phyloP scores from a whole-genome alignment of 768 basidiomycete genomes.

The Royoungia palumana region DNA sequence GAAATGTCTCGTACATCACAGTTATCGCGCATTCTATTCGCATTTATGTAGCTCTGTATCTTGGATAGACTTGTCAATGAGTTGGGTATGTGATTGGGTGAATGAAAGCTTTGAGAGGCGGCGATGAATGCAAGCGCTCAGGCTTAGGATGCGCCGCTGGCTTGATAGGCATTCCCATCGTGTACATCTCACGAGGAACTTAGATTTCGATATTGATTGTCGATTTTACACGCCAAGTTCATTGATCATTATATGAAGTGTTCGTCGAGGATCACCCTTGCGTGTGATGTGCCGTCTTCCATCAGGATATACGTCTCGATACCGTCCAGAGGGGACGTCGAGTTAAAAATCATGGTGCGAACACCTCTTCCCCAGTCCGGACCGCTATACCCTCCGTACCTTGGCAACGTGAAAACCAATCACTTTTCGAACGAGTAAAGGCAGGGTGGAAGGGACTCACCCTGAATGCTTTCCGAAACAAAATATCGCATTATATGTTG shows the following conservation, averaged over 20 bases:
- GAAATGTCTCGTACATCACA: not conserved
- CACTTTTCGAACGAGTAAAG: not conserved
- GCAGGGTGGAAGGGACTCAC: slow-evolving; percentile 31
- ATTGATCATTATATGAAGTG: slow-evolving; percentile 27
- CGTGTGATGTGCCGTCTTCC: slow-evolving; percentile 56
- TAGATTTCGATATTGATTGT: too few relatives aligned
- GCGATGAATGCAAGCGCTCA: not conserved
- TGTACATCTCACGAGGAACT: slow-evolving; percentile 4
- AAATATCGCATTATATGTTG: slow-evolving; percentile 58
- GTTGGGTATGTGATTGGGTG: not conserved
- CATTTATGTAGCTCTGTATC: not conserved
- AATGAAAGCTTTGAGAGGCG: not conserved
- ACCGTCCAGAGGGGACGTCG: slow-evolving; percentile 41
- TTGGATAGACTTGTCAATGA: not conserved
- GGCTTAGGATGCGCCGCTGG: slow-evolving; percentile 7
- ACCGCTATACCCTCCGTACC: slow-evolving; percentile 60
- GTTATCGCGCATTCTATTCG: too few relatives aligned
- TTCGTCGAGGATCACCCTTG: slow-evolving; percentile 48
- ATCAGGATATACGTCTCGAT: slow-evolving; percentile 65
- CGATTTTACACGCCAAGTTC: not conserved
- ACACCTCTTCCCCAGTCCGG: slow-evolving; percentile 62
- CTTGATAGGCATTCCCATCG: slow-evolving; percentile 3
- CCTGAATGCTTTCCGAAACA: slow-evolving; percentile 79
- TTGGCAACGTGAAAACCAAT: slow-evolving; percentile 21
- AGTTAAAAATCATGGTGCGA: slow-evolving; percentile 57